Evolutionary conservation across 495 filamentous ascomycete species (phyloP), one percentile per base, ranked within the genome.

Genomic region (Daldinia vernicosa): DNA sequence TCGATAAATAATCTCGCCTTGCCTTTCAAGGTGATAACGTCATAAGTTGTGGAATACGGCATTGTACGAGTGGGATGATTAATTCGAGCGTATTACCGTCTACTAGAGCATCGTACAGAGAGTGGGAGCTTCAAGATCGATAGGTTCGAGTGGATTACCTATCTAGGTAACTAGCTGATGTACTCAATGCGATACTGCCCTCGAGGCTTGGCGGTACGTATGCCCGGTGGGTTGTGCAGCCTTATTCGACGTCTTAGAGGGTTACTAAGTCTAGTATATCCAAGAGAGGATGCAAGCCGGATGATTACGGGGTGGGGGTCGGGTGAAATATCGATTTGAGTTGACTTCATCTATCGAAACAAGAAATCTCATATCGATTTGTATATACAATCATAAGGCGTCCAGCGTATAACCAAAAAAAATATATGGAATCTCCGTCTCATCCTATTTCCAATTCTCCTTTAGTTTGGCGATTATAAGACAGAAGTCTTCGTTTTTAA

Each of bases 401-500:
- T 4, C 28, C 12, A 14, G 15, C 6, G 15, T 60, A 64, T 47
- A 54, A 37, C 60, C 11, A 47, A 37, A 43, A 37, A 47, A 1
- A 47, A 47, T 54, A 51, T n/a, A 26, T n/a, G 14, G 24, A 59
- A 37, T 8, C 39, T 22, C 58, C 33, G 22, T 45, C 47, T 35
- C 22, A 47, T n/a, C 27, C 50, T 35, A 50, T 32, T 27, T 19
- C n/a, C 12, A 7, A 15, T 45, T 19, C 4, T 43, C 2, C 19
- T 24, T 45, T 15, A 15, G 6, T n/a, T 24, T 8, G 12, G 50
- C 32, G 12, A 53, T 37, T 32, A 40, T 37, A 32, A 52, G 45
- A 90, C 90, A 89, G 86, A 86, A 76, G 87, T 90, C 67, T 84
- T 90, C 32, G 82, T 85, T 28, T 81, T 90, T 3, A 88, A 88